Evolutionary conservation across 306 rosid genomes (phyloP).

Genomic region (Lathyrus oleraceus): DNA sequence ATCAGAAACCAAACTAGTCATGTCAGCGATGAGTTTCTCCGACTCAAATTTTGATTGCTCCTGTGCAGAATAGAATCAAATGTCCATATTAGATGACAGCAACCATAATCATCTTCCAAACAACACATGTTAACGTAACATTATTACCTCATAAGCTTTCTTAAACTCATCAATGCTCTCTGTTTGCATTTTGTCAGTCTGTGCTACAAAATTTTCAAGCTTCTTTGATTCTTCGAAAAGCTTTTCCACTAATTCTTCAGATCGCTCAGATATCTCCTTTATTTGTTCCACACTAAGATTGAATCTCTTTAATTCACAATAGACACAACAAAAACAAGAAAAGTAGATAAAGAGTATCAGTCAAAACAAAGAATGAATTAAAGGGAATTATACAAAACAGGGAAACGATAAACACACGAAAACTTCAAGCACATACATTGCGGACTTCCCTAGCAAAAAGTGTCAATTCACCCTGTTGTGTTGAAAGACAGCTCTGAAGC

Average conservation of each 20-base stretch:
- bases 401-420: not conserved
- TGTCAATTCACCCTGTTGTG: conserved; percentile 69
- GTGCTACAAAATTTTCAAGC: conserved; percentile 57
- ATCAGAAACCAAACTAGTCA: conserved; percentile 66
- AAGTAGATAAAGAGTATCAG: not conserved
- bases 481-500: conserved; percentile 67
- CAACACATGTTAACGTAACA: not conserved
- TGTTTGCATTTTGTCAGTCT: conserved; percentile 55
- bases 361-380: not conserved
- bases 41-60: conserved; percentile 81
- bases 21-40: conserved; percentile 83
- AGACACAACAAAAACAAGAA: conserved; percentile 23
- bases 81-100: conserved; percentile 32
- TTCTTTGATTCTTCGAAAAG: conserved; percentile 66
- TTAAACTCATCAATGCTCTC: conserved; percentile 74
- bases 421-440: conserved; percentile 49
- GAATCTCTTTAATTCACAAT: conserved; percentile 58
- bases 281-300: conserved; percentile 59
- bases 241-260: conserved; percentile 67
- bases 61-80: conserved; percentile 48
- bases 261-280: conserved; percentile 62
- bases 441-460: conserved; percentile 69
- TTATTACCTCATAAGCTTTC: conserved; percentile 73
- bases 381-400: not conserved
- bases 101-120: not conserved